Base-by-base conservation (phyloP, 352 stramenopile species). In the Phytophthora syringae region DNA sequence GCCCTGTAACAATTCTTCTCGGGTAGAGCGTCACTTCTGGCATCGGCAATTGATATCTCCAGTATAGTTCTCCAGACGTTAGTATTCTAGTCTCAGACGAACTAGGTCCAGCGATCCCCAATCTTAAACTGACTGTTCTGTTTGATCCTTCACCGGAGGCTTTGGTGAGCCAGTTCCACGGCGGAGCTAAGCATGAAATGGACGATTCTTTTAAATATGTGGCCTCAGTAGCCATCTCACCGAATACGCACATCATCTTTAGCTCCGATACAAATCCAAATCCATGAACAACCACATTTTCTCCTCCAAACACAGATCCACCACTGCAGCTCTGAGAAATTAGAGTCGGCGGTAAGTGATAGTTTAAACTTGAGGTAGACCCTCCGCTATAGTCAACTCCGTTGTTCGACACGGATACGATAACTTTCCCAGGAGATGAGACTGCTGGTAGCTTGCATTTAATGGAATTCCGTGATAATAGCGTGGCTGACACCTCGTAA, bases 371-470 rank as follows among this genome's bases (percentile, higher is more conserved):
- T 15, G 65, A 43, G 7, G 58, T 51, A 7, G 16, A n/a, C 13
- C 40, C 65, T 44, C 58, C 58, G 3, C 72, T 27, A 36, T 72
- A 88, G 25, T 85, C 66, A 24, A 85, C 18, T 3, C 67, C 73
- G 44, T 85, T 85, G 20, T 73, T 78, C 2, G 75, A 82, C 11
- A 82, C 42, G 7, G 51, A 51, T 0, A 88, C 40, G 0, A 7
- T 58, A 16, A 76, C 36, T 42, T 34, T 64, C 15, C 55, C 54
- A 18, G 58, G 54, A 10, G 22, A 52, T 12, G 52, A 56, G 1
- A 70, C 30, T 2, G 32, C 34, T 12, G 70, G 73, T 27, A 85
- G 27, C 24, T 30, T 53, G 30, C 80, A 88, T 18, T 66, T 45
- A 21, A 88, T 49, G 7, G 43, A 32, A 11, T 59, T 73, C 6